Evolutionary conservation across 805 yeast genomes (phyloP).

Genomic region (Cyberlindnera sargentensis): DNA sequence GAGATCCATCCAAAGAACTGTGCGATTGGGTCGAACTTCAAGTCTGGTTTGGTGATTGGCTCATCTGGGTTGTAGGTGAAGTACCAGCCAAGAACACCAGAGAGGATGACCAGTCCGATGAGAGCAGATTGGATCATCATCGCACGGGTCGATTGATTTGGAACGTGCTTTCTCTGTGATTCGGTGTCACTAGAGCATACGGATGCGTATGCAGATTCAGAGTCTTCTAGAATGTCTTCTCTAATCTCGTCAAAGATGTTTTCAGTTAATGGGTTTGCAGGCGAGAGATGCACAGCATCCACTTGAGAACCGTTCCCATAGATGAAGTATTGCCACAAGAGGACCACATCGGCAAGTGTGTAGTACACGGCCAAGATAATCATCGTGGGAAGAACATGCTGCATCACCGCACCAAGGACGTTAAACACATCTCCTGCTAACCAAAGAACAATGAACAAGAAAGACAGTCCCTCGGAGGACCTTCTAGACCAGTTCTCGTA

Average conservation of each 20-base stretch:
- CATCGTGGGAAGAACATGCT: slow-evolving; percentile 93
- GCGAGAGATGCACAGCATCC: slow-evolving; percentile 76
- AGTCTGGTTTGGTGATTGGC: slow-evolving; percentile 31
- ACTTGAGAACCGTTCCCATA: slow-evolving; percentile 60
- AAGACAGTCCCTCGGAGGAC: slow-evolving; percentile 84
- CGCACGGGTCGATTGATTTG: slow-evolving; percentile 13
- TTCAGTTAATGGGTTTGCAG: slow-evolving; percentile 79
- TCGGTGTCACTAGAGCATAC: slow-evolving; percentile 5
- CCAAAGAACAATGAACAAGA: slow-evolving; percentile 86
- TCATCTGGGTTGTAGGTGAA: slow-evolving; percentile 45
- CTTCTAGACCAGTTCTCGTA: slow-evolving; percentile 84
- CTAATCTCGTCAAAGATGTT: slow-evolving; percentile 60
- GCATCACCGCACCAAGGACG: slow-evolving; percentile 83
- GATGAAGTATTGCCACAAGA: slow-evolving; percentile 74
- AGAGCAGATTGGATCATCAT: slow-evolving; percentile 28
- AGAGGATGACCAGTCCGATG: slow-evolving; percentile 62
- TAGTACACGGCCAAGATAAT: slow-evolving; percentile 86
- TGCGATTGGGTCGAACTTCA: slow-evolving; percentile 68
- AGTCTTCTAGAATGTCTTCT: slow-evolving; percentile 30
- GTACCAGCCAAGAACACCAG: slow-evolving; percentile 88
- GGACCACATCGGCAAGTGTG: slow-evolving; percentile 81
- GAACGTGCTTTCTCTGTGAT: slow-evolving; percentile 3
- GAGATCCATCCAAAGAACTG: slow-evolving; percentile 81
- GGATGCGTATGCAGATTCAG: slow-evolving; percentile 10
- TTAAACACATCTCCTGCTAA: slow-evolving; percentile 90